phyloP scores from a whole-genome alignment of 768 basidiomycete genomes.

The Tricholoma matsutake region DNA sequence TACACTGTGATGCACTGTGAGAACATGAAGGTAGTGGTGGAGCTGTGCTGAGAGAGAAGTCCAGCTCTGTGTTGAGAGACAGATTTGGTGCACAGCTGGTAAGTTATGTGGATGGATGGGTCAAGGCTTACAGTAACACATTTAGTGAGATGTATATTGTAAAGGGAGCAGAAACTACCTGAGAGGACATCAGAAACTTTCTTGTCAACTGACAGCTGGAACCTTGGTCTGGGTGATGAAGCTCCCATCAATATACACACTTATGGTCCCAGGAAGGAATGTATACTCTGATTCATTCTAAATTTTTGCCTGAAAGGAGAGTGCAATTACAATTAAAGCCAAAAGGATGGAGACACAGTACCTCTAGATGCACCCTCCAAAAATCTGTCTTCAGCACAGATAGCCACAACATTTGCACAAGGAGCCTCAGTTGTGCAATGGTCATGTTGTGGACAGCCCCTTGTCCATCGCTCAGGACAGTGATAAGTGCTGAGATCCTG shows the following conservation, averaged over 20 bases:
- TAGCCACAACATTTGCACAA: constrained; percentile 12
- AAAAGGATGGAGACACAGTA: neutral
- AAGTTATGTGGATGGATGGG: constrained; percentile 37
- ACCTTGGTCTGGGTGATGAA: constrained; percentile 25
- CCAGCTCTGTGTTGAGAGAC: constrained; percentile 14
- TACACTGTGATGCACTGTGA: constrained; percentile 13
- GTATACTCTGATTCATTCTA: constrained; percentile 26
- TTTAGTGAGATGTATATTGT: too few species aligned
- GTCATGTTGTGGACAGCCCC: constrained; percentile 11
- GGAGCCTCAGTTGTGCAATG: constrained; percentile 4
- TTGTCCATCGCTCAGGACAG: constrained; percentile 11
- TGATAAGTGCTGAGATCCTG: constrained; percentile 9
- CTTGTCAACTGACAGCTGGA: constrained; percentile 24
- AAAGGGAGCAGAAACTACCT: constrained; percentile 9
- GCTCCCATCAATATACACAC: constrained; percentile 29
- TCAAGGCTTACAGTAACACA: constrained; percentile 25
- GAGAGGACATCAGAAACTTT: constrained; percentile 29
- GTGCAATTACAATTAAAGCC: neutral
- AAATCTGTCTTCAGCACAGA: constrained; percentile 3
- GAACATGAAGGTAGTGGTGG: constrained; percentile 5
- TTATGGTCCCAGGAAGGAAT: constrained; percentile 20
- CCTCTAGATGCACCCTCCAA: constrained; percentile 6
- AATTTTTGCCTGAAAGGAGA: constrained; percentile 21
- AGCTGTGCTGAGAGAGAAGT: neutral
- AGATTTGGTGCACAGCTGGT: constrained; percentile 35